Evolutionary conservation across 305 asterid species (phyloP), one percentile per base, ranked within the genome.

Genomic region (Rubia occidens): DNA sequence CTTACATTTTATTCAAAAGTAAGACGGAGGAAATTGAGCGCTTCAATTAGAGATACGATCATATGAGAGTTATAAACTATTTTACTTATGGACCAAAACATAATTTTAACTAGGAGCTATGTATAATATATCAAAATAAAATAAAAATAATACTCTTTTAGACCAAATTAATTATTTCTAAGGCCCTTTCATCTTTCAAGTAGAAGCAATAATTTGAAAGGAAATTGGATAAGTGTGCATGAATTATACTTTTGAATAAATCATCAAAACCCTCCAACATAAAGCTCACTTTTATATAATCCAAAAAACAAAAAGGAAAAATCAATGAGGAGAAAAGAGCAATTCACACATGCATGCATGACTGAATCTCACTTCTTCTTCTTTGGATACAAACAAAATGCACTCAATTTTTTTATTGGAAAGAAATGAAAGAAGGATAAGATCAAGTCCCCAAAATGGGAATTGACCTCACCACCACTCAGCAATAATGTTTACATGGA

Each of bases 391-490:
- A 32, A 65, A 65, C 56, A 65, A 42, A 65, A 44, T 65, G 64
- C 11, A n/a, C 39, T 43, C 4, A 42, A 4, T 42, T 64, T 9
- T 64, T 32, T 32, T 4, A 32, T 32, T 32, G 35, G 35, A 32
- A 32, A 32, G 35, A 32, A 32, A 32, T 32, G 35, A 32, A 32
- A 5, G 35, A 32, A 32, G 35, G 72, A 69, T 66, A 76, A 72
- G 78, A 77, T 43, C 35, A 32, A 32, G 35, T 2, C 1, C 1
- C 32, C 1, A 32, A 32, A 32, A 32, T 60, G 55, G 74, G 81
- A 81, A 68, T 79, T 66, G 87, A 83, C 86, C 76, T 63, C 83
- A 81, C 87, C 71, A 76, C 5, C 64, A 44, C 35, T 35, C 37
- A 56, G 37, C 58, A 49, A 68, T 68, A 35, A 51, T 51, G 58